Evolutionary conservation across 2,329 filamentous ascomycete genomes (phyloP).

Genomic region (Chaetomium sp.): DNA sequence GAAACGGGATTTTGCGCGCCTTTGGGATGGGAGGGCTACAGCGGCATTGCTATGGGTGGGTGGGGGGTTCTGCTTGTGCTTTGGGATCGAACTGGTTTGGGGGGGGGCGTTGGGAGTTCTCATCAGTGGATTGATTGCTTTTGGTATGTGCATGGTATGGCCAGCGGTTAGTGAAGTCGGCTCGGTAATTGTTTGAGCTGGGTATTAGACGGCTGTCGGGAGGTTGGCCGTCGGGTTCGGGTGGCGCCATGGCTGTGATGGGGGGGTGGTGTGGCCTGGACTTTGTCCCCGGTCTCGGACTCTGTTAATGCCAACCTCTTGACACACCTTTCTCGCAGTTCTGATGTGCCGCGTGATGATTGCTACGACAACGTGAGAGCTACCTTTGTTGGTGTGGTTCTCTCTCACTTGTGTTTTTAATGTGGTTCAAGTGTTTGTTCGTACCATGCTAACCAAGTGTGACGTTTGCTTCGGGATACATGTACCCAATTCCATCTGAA

Average conservation of each 20-base stretch:
- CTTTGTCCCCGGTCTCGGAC: too few species aligned
- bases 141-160: background rate
- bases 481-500: too few species aligned
- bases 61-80: background rate
- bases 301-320: too few species aligned
- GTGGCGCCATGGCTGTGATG: background rate
- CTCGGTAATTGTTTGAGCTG: background rate
- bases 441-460: too few species aligned
- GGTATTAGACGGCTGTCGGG: background rate
- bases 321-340: too few species aligned
- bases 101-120: conserved; percentile 3
- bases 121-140: background rate
- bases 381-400: too few species aligned
- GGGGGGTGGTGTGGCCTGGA: too few species aligned
- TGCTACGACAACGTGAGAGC: too few species aligned
- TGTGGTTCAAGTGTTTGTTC: too few species aligned
- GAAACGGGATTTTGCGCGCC: background rate
- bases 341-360: too few species aligned
- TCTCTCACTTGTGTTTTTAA: too few species aligned
- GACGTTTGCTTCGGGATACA: too few species aligned
- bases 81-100: background rate
- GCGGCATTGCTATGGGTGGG: background rate
- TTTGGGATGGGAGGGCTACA: background rate
- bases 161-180: background rate
- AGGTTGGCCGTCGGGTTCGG: background rate